These are phyloP conservation scores for Hyaloraphidium curvatum DNA, from an alignment of 192 early-diverging fungal species.

Conservation along the genomic window DNA sequence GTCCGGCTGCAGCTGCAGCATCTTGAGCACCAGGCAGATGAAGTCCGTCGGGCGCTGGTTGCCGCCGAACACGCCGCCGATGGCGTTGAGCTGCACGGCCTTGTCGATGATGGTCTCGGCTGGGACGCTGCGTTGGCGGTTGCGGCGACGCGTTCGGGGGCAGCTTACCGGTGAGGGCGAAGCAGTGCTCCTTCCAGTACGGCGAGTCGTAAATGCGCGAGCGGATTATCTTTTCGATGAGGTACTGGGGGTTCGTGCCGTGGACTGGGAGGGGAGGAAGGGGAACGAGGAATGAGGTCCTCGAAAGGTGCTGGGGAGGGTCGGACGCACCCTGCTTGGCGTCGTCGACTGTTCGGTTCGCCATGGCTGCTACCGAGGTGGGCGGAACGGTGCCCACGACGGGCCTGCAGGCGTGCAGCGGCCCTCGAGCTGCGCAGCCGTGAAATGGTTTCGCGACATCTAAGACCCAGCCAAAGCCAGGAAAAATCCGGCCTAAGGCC, in stretches of 20 bases:
- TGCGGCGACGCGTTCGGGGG: not conserved
- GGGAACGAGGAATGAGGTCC: no score
- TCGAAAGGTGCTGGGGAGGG: no score
- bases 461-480: no score
- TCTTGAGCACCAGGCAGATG: slow-evolving; percentile 66
- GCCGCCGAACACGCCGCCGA: slow-evolving; percentile 67
- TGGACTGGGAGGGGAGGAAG: no score
- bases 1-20: slow-evolving; percentile 85
- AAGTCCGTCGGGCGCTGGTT: slow-evolving; percentile 80
- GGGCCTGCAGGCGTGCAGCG: no score
- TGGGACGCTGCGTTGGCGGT: not conserved
- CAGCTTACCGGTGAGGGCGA: slow-evolving; percentile 57
- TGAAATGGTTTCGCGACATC: no score
- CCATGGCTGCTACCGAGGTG: no score
- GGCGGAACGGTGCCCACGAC: no score
- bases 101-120: slow-evolving; percentile 79
- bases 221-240: slow-evolving; percentile 87
- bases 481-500: no score
- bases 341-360: slow-evolving; percentile 47
- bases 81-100: slow-evolving; percentile 43
- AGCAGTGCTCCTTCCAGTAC: slow-evolving; percentile 96
- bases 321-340: no score
- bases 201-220: slow-evolving; percentile 74
- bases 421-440: no score
- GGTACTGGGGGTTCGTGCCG: slow-evolving; percentile 80